phyloP scores from a whole-genome alignment of 768 basidiomycete genomes.

The Suillus alpinus region DNA sequence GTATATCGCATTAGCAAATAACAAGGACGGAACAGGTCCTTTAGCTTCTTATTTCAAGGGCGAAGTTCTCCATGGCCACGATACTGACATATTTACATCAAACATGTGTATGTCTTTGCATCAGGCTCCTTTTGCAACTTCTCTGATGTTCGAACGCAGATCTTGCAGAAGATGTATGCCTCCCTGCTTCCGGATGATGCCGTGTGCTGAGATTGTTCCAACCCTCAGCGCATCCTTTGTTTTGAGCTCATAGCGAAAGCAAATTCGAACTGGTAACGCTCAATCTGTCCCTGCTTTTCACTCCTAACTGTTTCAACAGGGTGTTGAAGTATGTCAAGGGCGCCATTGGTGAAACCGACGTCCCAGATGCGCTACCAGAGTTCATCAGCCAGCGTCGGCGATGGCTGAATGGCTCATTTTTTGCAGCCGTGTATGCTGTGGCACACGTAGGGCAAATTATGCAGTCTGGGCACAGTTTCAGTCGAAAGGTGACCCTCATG shows the following conservation, averaged over 20 bases:
- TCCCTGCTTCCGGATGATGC: neutral
- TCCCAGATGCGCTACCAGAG: conserved; percentile 88
- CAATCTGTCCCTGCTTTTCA: conserved; percentile 6
- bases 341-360: conserved; percentile 90
- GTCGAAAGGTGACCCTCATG: conserved; percentile 71
- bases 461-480: conserved; percentile 57
- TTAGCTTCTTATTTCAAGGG: conserved; percentile 97
- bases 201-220: conserved; percentile 12
- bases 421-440: conserved; percentile 91
- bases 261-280: conserved; percentile 68
- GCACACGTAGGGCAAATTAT: conserved; percentile 55
- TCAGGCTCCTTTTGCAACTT: neutral
- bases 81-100: conserved; percentile 91
- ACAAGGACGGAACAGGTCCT: conserved; percentile 78
- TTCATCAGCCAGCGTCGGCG: conserved; percentile 91
- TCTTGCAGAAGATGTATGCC: conserved; percentile 81
- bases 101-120: conserved; percentile 77
- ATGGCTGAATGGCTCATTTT: conserved; percentile 92
- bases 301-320: conserved; percentile 46
- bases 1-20: conserved; percentile 87
- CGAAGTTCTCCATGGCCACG: conserved; percentile 78
- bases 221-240: conserved; percentile 71
- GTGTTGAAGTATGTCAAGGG: conserved; percentile 95
- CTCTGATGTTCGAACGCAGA: conserved; percentile 43
- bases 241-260: conserved; percentile 78